These are phyloP conservation scores for Cladosporium sphaerospermum DNA, from an alignment of 2,329 filamentous ascomycete genomes.

Conservation along the genomic window DNA sequence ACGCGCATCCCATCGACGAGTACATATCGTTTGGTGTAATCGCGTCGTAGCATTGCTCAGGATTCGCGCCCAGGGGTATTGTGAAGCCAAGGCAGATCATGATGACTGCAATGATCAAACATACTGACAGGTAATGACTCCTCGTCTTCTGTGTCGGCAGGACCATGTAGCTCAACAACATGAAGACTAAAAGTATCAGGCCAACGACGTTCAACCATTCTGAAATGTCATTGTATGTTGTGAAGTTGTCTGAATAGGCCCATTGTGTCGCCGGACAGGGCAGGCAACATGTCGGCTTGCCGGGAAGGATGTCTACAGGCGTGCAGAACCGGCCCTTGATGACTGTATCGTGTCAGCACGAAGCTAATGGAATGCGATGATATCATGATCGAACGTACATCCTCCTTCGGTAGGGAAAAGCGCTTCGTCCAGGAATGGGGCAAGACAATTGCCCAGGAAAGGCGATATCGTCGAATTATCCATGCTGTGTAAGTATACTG, in stretches of 20 bases:
- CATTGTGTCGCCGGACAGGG: slow-evolving; percentile 85
- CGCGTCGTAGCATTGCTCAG: slow-evolving; percentile 75
- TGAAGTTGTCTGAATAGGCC: slow-evolving; percentile 55
- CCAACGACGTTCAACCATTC: slow-evolving; percentile 78
- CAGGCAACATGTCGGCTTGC: slow-evolving; percentile 66
- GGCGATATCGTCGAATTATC: slow-evolving; percentile 7
- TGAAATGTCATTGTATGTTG: slow-evolving; percentile 55
- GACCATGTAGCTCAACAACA: slow-evolving; percentile 71
- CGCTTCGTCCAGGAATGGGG: slow-evolving; percentile 62
- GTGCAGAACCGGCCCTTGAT: slow-evolving; percentile 54
- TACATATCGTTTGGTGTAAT: slow-evolving; percentile 95
- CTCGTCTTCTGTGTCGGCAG: slow-evolving; percentile 84
- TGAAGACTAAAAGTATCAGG: slow-evolving; percentile 64
- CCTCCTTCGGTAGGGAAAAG: slow-evolving; percentile 57
- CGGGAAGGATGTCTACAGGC: slow-evolving; percentile 35
- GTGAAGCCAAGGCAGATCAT: slow-evolving; percentile 91
- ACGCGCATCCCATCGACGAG: slow-evolving; percentile 72
- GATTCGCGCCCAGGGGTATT: slow-evolving; percentile 71
- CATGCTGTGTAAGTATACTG: not conserved
- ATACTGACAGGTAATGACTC: slow-evolving; percentile 88
- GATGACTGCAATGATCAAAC: slow-evolving; percentile 67
- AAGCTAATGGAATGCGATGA: slow-evolving; percentile 1
- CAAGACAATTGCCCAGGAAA: slow-evolving; percentile 44
- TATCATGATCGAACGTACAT: slow-evolving; percentile 49
- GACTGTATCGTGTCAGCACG: slow-evolving; percentile 39